phyloP scores from a whole-genome alignment of 306 rosid genomes.

The cucumber (Cucumis sativus) region DNA sequence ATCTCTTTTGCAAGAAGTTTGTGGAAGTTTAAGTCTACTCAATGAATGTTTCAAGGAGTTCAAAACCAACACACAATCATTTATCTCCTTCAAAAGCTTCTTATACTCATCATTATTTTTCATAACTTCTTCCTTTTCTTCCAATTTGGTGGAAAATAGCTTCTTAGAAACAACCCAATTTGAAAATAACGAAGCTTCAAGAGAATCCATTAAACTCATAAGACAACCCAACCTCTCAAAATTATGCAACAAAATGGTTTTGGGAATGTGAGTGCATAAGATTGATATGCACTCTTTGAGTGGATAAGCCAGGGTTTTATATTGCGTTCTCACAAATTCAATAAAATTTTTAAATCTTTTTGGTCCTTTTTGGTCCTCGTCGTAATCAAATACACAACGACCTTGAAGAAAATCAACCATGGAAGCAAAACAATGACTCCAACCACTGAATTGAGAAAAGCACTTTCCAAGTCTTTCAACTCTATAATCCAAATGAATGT shows the following conservation, averaged over 20 bases:
- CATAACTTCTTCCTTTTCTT: neutral
- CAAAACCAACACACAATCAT: constrained; percentile 28
- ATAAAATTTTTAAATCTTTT: constrained; percentile 22
- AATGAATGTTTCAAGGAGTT: constrained; percentile 25
- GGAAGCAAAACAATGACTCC: constrained; percentile 36
- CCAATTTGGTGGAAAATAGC: constrained; percentile 16
- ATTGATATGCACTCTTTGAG: constrained; percentile 26
- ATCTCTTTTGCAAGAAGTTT: neutral
- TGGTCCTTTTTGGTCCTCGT: constrained; percentile 6
- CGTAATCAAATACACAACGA: constrained; percentile 37
- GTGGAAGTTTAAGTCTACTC: constrained; percentile 28
- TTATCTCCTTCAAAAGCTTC: constrained; percentile 19
- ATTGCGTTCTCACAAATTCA: constrained; percentile 31
- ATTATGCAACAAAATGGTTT: constrained; percentile 23
- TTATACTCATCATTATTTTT: constrained; percentile 5
- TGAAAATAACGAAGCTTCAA: constrained; percentile 25
- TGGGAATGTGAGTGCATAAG: constrained; percentile 39
- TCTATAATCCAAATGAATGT: constrained; percentile 50
- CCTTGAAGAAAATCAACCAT: constrained; percentile 40
- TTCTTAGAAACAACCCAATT: constrained; percentile 18
- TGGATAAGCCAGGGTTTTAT: constrained; percentile 8
- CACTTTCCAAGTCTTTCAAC: constrained; percentile 26
- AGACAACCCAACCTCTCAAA: constrained; percentile 19
- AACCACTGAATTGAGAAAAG: constrained; percentile 32
- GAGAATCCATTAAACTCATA: constrained; percentile 17